These are phyloP conservation scores for Epichloe elymi DNA, from an alignment of 2,329 filamentous ascomycete genomes.

Conservation along the genomic window DNA sequence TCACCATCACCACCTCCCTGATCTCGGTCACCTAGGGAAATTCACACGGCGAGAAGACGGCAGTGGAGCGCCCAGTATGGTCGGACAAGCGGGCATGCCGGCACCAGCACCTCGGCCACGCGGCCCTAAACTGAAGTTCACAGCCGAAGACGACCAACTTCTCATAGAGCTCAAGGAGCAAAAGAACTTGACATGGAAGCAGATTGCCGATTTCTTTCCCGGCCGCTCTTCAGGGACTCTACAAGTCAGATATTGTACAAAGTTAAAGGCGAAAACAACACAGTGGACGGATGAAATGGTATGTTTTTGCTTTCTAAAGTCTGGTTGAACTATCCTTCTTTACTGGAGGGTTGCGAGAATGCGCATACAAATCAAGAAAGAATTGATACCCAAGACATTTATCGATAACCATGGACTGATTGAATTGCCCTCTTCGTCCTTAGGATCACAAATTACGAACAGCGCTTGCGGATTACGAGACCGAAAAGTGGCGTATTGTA, in stretches of 20 bases:
- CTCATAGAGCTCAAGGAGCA: constrained; percentile 88
- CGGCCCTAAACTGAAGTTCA: constrained; percentile 88
- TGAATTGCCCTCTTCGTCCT: neutral
- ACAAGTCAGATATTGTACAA: constrained; percentile 90
- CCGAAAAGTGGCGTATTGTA: constrained; percentile 86
- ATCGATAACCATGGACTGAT: neutral
- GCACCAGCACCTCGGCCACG: constrained; percentile 65
- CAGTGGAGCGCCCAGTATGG: constrained; percentile 64
- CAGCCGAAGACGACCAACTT: constrained; percentile 77
- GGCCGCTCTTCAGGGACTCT: constrained; percentile 80
- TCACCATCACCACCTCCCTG: constrained; percentile 72
- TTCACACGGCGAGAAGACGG: constrained; percentile 48
- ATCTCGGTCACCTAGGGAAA: constrained; percentile 57
- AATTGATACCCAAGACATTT: neutral
- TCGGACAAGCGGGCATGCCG: constrained; percentile 81
- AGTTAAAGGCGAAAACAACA: constrained; percentile 85
- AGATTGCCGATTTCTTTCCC: constrained; percentile 93
- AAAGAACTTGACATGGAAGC: constrained; percentile 91
- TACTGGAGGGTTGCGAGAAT: no score
- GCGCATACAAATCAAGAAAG: no score
- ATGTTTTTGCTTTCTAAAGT: constrained; percentile 21
- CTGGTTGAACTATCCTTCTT: neutral
- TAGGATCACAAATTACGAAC: constrained; percentile 67
- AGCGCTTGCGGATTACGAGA: constrained; percentile 73
- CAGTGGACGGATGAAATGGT: constrained; percentile 92